phyloP scores from a whole-genome alignment of 345 rosid genomes.

The Salix suchowensis region DNA sequence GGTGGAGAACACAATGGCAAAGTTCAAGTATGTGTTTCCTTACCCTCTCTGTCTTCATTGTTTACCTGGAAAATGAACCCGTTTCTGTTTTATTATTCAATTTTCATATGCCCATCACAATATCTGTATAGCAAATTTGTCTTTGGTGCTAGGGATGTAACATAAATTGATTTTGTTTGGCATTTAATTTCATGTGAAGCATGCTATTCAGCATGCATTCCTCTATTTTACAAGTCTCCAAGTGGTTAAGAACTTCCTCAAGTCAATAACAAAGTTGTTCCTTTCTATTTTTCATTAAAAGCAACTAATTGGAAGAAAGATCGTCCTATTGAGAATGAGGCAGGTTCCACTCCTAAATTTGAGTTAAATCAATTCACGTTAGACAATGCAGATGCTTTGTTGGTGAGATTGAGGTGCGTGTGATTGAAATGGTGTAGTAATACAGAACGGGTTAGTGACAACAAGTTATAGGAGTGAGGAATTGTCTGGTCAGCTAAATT shows the following conservation, averaged over 20 bases:
- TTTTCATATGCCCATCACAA: background rate
- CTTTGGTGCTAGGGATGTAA: background rate
- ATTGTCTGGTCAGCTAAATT: background rate
- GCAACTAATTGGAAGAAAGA: background rate
- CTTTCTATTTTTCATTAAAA: background rate
- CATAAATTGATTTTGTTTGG: background rate
- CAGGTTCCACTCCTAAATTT: background rate
- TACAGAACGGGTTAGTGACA: background rate
- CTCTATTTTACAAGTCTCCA: background rate
- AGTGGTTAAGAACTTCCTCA: background rate
- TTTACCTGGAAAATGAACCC: background rate
- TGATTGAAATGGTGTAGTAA: background rate
- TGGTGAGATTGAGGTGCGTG: background rate
- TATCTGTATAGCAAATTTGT: background rate
- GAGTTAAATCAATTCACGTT: background rate
- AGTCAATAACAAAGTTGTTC: background rate
- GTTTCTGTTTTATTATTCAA: background rate
- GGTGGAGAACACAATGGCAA: constrained; percentile 99
- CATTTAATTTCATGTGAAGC: background rate
- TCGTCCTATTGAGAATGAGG: background rate
- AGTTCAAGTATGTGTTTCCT: constrained; percentile 70
- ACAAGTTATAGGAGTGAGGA: background rate
- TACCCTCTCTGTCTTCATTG: constrained; percentile 2
- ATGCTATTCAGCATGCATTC: background rate
- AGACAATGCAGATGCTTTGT: background rate